Evolutionary conservation across 2,329 filamentous ascomycete species (phyloP).

Genomic region (Penicillium sp.): DNA sequence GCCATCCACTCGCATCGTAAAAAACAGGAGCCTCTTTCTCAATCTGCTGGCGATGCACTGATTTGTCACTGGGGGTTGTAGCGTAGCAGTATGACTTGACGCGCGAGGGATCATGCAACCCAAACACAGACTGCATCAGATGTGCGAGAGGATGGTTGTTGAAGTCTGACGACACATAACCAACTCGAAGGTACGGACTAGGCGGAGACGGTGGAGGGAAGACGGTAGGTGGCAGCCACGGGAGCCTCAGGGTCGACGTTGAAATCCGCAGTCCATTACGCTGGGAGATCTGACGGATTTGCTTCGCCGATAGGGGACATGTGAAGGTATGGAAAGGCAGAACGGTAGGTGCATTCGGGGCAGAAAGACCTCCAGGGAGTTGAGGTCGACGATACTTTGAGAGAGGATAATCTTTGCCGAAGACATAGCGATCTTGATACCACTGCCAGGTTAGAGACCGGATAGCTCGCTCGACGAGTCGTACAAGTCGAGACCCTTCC

Average conservation of each 20-base stretch:
- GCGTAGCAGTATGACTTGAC: conserved; percentile 93
- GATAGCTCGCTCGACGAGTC: conserved; percentile 81
- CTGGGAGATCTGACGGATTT: conserved; percentile 91
- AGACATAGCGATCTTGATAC: conserved; percentile 80
- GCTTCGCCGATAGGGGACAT: conserved; percentile 83
- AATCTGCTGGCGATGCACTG: conserved; percentile 85
- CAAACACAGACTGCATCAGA: conserved; percentile 98
- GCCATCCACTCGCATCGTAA: conserved; percentile 82
- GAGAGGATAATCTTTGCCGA: conserved; percentile 55
- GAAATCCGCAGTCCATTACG: conserved; percentile 92
- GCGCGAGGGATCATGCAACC: conserved; percentile 71
- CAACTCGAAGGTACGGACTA: conserved; percentile 78
- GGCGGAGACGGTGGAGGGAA: conserved; percentile 85
- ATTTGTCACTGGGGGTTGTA: conserved; percentile 87
- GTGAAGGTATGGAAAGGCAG: conserved; percentile 98
- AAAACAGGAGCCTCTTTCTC: conserved; percentile 91
- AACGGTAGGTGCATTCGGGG: conserved; percentile 89
- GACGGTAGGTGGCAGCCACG: conserved; percentile 80
- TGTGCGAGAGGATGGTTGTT: conserved; percentile 97
- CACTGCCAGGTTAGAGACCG: conserved; percentile 75
- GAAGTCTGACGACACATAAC: conserved; percentile 97
- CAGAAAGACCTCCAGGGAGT: conserved; percentile 68
- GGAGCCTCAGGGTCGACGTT: conserved; percentile 77
- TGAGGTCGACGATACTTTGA: conserved; percentile 69
- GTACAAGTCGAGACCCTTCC: conserved; percentile 83